Base-by-base conservation (phyloP, 176 grass and related monocot genomes). In the Poa annua region DNA sequence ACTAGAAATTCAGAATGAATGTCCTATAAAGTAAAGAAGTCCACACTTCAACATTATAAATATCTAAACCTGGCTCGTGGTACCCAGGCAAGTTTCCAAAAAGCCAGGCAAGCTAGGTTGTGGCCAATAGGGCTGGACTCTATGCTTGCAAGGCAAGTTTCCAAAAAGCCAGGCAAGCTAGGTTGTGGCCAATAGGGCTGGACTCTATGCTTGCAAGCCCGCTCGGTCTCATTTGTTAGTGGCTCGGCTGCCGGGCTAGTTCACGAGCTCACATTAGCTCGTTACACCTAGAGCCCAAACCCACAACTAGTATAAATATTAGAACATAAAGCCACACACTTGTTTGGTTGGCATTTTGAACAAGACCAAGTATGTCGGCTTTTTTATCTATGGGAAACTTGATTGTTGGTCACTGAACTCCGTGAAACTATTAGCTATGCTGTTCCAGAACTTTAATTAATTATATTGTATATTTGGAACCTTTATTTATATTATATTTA, bases 41-140 rank as follows among this genome's bases (percentile, higher is more conserved):
- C 11, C 33, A 55, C 17, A 54, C 39, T 75, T 83, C 32, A 22
- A 32, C 29, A 52, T 64, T 84, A 19, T 1, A 11, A 45, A 16
- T 73, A 73, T 52, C 21, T 75, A 64, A 83, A 62, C 35, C 61
- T 75, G 81, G 82, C 59, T 66, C 53, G 34, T 59, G 56, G 75
- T 85, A 77, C 33, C 39, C 42, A 53, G 15, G 8, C 81, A 84
- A 76, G 47, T 67, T 76, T 26, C 52, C 33, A 0, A 25, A 66
- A 66, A 29, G 42, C 9, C 74, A 79, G 64, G 19, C 75, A 65
- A 85, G 36, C 17, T 77, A 34, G 5, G 16, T 39, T 45, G 33
- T 50, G 42, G 39, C 51, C 68, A 25, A 12, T 74, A 65, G 44
- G 32, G 16, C 29, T 66, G 29, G 32, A 25, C 42, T 29, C 13